phyloP scores from a whole-genome alignment of 164 flowering plant species.

The Vitis rotundifolia region DNA sequence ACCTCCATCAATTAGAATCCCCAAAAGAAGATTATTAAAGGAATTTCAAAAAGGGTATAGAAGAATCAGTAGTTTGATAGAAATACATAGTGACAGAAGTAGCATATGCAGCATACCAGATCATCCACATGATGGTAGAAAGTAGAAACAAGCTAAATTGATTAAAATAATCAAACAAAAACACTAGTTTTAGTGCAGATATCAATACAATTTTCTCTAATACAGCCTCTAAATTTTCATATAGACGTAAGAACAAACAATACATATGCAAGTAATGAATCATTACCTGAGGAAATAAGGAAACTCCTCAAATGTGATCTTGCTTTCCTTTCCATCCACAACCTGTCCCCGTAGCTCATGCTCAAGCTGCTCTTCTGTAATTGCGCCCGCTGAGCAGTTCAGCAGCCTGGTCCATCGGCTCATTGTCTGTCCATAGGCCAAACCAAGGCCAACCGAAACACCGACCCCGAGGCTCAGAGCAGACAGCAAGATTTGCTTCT shows the following conservation, averaged over 20 bases:
- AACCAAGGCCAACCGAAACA: slow-evolving; percentile 24
- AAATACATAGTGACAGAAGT: no score
- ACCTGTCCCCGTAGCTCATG: slow-evolving; percentile 48
- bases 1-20: no score
- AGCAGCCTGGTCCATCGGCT: slow-evolving; percentile 40
- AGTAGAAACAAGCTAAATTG: no score
- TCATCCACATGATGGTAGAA: not conserved
- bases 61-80: no score
- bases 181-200: no score
- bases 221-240: no score
- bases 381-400: slow-evolving; percentile 19
- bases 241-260: not conserved
- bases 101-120: no score
- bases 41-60: no score
- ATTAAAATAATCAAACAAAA: no score
- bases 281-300: slow-evolving; percentile 63
- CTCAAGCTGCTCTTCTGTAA: slow-evolving; percentile 49
- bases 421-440: slow-evolving; percentile 57
- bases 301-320: slow-evolving; percentile 58
- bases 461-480: slow-evolving; percentile 55
- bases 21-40: no score
- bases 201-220: no score
- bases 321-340: slow-evolving; percentile 49
- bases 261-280: not conserved
- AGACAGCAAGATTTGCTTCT: no score